These are phyloP conservation scores for Coelastrella sp. DNA, from an alignment of 139 green algal genomes.

Conservation along the genomic window DNA sequence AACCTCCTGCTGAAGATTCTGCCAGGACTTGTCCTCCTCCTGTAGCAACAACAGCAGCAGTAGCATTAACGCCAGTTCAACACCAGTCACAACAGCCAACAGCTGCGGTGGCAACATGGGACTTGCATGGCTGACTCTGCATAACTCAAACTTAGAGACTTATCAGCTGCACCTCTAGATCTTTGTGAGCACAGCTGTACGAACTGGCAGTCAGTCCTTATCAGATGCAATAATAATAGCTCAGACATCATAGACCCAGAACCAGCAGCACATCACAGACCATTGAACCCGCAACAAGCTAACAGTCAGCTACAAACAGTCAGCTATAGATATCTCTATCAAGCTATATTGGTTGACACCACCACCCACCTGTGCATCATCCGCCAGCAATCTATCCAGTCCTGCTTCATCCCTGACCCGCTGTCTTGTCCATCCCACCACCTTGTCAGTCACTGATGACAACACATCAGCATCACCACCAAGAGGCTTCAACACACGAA, in stretches of 20 bases:
- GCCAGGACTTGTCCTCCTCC: slow-evolving; percentile 18
- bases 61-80: neutral
- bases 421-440: neutral
- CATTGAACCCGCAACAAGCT: too few species aligned
- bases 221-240: too few species aligned
- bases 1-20: neutral
- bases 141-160: too few species aligned
- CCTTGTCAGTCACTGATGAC: neutral
- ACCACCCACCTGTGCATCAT: slow-evolving; percentile 5
- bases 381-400: slow-evolving; percentile 25
- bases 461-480: neutral
- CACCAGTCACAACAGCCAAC: neutral
- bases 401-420: slow-evolving; percentile 19
- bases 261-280: too few species aligned
- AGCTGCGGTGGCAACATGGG: neutral
- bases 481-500: neutral
- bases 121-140: too few species aligned
- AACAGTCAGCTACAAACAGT: neutral
- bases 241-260: too few species aligned
- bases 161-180: too few species aligned
- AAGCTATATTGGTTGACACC: neutral
- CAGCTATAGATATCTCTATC: neutral
- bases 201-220: too few species aligned
- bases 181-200: too few species aligned
- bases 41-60: neutral